These are phyloP conservation scores for Abrus pulchellus DNA, from an alignment of 306 rosid genomes.

Conservation along the genomic window DNA sequence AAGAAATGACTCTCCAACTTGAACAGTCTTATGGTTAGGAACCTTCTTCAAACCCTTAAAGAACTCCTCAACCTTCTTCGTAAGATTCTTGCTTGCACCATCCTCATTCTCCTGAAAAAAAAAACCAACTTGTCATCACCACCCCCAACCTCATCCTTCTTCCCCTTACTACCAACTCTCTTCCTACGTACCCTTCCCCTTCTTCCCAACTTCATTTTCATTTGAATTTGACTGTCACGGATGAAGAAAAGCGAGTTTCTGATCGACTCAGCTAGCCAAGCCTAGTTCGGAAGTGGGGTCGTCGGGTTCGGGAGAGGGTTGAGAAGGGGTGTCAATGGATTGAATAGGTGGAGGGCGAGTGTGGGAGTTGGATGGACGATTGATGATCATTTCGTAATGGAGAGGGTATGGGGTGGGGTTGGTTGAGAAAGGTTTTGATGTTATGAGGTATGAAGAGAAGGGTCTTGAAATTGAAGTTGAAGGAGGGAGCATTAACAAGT, in stretches of 20 bases:
- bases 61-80: conserved; percentile 87
- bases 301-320: conserved; percentile 40
- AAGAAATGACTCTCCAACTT: conserved; percentile 69
- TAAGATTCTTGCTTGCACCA: conserved; percentile 46
- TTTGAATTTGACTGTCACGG: conserved; percentile 66
- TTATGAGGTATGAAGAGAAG: conserved; percentile 36
- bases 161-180: conserved; percentile 44
- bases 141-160: conserved; percentile 37
- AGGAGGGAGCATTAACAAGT: not conserved
- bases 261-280: conserved; percentile 70
- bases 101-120: conserved; percentile 59
- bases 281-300: conserved; percentile 57
- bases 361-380: conserved; percentile 65
- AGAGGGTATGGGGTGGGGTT: conserved; percentile 77
- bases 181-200: conserved; percentile 39
- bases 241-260: conserved; percentile 76
- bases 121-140: conserved; percentile 65
- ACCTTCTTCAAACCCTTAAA: conserved; percentile 84
- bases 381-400: conserved; percentile 84
- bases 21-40: conserved; percentile 55
- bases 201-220: not conserved
- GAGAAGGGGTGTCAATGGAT: conserved; percentile 47
- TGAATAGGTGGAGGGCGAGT: conserved; percentile 58
- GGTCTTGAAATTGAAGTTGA: not conserved
- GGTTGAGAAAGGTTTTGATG: conserved; percentile 54